These are phyloP conservation scores for Sporothrix brunneoviolacea DNA, from an alignment of 2,329 filamentous ascomycete species.

Conservation along the genomic window DNA sequence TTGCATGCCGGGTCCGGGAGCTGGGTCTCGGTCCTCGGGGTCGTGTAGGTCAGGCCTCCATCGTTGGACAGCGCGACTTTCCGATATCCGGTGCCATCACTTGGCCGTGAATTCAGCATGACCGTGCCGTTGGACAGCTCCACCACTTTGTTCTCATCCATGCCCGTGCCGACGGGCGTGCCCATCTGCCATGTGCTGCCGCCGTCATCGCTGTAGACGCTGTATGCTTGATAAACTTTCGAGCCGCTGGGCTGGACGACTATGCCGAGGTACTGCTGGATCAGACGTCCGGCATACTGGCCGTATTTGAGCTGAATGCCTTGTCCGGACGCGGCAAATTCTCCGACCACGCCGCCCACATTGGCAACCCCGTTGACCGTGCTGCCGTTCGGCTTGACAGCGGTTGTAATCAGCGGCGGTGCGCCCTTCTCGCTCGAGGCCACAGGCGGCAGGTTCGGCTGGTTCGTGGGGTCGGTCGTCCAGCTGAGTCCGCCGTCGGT, in stretches of 20 bases:
- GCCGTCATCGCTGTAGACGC: background rate
- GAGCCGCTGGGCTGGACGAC: no score
- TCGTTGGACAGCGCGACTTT: background rate
- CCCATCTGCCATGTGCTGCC: conserved; percentile 1
- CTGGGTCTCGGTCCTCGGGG: no score
- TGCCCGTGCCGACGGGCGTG: background rate
- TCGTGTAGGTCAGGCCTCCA: background rate
- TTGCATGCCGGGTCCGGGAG: no score
- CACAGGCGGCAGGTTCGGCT: background rate
- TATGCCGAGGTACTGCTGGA: no score
- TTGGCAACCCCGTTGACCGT: background rate
- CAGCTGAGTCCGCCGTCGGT: conserved; percentile 1
- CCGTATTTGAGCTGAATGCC: conserved; percentile 2
- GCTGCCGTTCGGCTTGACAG: no score
- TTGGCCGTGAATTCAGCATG: conserved; percentile 1
- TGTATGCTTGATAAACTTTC: background rate
- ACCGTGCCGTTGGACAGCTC: conserved; percentile 3
- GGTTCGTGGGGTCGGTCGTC: background rate
- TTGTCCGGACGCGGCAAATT: background rate
- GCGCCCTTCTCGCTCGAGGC: no score
- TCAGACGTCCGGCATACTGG: background rate
- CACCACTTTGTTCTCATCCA: conserved; percentile 3
- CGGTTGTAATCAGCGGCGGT: no score
- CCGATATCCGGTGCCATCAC: background rate
- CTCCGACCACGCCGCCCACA: background rate